A percentile compares a stretch with the other conserved stretches of the same genome.
These are phyloP conservation scores for Peronosclerospora sorghi DNA, from an alignment of 352 stramenopile genomes.

Conservation along the genomic window DNA sequence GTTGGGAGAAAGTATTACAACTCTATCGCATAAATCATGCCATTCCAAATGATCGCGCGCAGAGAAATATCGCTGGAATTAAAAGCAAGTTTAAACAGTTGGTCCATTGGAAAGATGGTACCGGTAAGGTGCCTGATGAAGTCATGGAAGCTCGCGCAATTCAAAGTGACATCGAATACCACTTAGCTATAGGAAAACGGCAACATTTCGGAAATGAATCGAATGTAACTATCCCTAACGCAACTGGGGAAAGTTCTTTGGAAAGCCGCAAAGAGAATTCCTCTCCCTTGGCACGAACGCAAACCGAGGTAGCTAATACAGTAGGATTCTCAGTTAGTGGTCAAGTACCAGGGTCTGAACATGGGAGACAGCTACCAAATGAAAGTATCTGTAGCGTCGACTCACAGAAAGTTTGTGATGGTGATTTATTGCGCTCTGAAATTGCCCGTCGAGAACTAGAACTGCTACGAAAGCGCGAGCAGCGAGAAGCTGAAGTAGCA, in stretches of 20 bases:
- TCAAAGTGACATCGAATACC: constrained; percentile 14
- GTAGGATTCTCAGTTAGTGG: constrained; percentile 1
- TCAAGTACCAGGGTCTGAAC: constrained; percentile 2
- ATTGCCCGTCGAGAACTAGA: constrained; percentile 22
- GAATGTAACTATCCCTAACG: constrained; percentile 1
- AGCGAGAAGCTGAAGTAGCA: constrained; percentile 20
- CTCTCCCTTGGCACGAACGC: constrained; percentile 1
- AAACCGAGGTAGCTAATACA: constrained; percentile 5
- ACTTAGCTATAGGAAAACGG: constrained; percentile 5
- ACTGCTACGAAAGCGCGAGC: constrained; percentile 17
- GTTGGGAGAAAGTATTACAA: constrained; percentile 23
- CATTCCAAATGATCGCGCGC: constrained; percentile 16
- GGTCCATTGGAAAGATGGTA: constrained; percentile 17
- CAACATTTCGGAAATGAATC: constrained; percentile 5
- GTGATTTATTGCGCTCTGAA: constrained; percentile 11
- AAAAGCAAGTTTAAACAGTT: constrained; percentile 31
- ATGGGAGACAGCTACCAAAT: constrained; percentile 8
- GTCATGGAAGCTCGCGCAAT: constrained; percentile 22
- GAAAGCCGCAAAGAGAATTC: constrained; percentile 2
- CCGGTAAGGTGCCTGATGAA: constrained; percentile 3
- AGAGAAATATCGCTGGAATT: constrained; percentile 12
- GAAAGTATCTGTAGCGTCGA: background rate
- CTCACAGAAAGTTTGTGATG: background rate
- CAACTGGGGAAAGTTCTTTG: constrained; percentile 1
- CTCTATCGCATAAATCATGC: constrained; percentile 21